Conservation (phyloP, 1,284 basidiomycete genomes). For the Salmacisia buchloeana region DNA sequence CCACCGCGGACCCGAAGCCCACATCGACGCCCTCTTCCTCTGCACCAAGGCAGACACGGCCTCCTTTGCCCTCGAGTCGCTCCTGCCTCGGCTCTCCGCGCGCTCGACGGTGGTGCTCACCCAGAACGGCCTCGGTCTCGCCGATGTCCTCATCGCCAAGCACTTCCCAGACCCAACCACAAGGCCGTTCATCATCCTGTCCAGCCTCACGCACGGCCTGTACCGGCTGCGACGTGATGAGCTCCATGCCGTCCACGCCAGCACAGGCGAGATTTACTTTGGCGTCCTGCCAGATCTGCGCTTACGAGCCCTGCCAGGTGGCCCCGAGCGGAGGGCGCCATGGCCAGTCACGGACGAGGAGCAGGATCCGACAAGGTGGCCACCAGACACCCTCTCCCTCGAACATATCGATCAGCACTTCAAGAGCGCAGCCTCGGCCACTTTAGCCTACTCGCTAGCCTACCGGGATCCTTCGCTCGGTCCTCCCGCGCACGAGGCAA, state of each 20-base stretch:
- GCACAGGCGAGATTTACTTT: conserved; percentile 68
- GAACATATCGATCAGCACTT: background rate
- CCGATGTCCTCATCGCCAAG: conserved; percentile 67
- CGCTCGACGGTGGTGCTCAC: conserved; percentile 78
- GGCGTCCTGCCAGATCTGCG: conserved; percentile 69
- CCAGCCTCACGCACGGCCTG: conserved; percentile 74
- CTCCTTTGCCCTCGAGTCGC: conserved; percentile 58
- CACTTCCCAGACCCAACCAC: conserved; percentile 68
- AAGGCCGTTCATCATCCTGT: conserved; percentile 80
- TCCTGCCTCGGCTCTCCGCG: conserved; percentile 64
- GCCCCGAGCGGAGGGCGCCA: background rate
- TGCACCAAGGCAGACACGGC: conserved; percentile 73
- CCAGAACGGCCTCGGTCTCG: conserved; percentile 85
- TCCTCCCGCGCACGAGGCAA: conserved; percentile 1
- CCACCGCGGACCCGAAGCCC: background rate
- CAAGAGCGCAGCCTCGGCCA: background rate
- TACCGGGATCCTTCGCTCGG: background rate
- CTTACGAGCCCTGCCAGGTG: conserved; percentile 13
- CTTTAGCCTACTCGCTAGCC: background rate
- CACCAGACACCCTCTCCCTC: background rate
- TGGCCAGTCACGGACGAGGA: conserved; percentile 15
- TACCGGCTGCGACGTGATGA: conserved; percentile 50
- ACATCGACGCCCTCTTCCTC: conserved; percentile 62
- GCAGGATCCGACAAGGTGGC: background rate
- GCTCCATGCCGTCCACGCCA: conserved; percentile 68